Percentiles rank a stretch among this genome's conserved stretches.
These are phyloP conservation scores for Termitomyces bulborhizus DNA, from an alignment of 768 basidiomycete species.

Conservation along the genomic window DNA sequence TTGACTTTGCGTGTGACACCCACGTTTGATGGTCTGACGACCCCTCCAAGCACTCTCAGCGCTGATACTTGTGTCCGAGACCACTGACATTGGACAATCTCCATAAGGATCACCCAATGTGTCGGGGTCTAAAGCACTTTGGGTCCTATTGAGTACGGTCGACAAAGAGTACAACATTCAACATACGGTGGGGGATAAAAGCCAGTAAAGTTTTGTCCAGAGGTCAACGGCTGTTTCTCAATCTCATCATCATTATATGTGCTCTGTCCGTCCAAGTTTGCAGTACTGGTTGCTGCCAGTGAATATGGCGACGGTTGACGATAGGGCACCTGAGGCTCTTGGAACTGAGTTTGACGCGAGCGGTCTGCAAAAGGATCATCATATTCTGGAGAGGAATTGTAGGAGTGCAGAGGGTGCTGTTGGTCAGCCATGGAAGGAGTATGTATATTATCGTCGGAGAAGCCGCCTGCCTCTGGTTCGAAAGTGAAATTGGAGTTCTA, in stretches of 20 bases:
- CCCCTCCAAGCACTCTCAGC: conserved; percentile 60
- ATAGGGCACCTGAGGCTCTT: conserved; percentile 45
- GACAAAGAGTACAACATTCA: too few species aligned
- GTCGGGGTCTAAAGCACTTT: too few species aligned
- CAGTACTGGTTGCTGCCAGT: too few species aligned
- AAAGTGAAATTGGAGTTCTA: too few species aligned
- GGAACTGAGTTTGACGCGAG: conserved; percentile 54
- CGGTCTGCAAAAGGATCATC: conserved; percentile 74
- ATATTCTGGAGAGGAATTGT: conserved; percentile 27
- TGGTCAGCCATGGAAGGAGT: conserved; percentile 30
- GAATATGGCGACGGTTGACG: conserved; percentile 32
- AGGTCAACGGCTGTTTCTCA: too few species aligned
- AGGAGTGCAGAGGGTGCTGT: conserved; percentile 30
- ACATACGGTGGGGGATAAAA: too few species aligned
- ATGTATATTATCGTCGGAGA: conserved; percentile 10
- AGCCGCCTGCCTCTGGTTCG: neutral
- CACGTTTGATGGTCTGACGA: conserved; percentile 87
- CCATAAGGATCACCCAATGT: conserved; percentile 69
- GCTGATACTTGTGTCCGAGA: conserved; percentile 50
- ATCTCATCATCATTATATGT: too few species aligned
- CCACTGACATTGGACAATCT: conserved; percentile 42
- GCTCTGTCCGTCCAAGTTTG: too few species aligned
- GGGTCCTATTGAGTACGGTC: too few species aligned
- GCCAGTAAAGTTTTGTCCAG: too few species aligned
- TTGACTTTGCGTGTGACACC: conserved; percentile 90